Evolutionary conservation across 2,329 filamentous ascomycete species (phyloP).

Genomic region (Alternaria dauci): DNA sequence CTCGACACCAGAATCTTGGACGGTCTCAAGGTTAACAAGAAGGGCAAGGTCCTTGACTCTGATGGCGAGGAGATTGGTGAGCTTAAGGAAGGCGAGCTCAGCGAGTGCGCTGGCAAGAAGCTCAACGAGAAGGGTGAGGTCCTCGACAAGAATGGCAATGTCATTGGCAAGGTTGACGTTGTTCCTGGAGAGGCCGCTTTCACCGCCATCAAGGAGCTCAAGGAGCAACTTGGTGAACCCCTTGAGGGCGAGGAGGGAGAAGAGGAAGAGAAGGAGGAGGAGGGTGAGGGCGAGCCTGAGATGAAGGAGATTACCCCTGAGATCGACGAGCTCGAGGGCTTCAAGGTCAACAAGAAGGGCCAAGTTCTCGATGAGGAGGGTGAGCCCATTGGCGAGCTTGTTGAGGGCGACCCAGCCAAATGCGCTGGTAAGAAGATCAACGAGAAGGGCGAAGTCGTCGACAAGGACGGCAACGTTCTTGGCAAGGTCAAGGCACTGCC

Average conservation of each 20-base stretch:
- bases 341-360: constrained; percentile 68
- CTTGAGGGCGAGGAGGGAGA: constrained; percentile 13
- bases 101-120: constrained; percentile 57
- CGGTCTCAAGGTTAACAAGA: constrained; percentile 66
- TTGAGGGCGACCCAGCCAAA: constrained; percentile 67
- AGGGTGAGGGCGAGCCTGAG: constrained; percentile 46
- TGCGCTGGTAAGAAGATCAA: constrained; percentile 73
- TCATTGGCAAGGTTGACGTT: constrained; percentile 60
- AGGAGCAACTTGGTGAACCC: constrained; percentile 56
- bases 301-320: constrained; percentile 55
- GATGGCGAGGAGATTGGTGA: constrained; percentile 62
- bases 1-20: constrained; percentile 60
- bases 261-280: background rate
- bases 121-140: constrained; percentile 62
- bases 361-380: constrained; percentile 62
- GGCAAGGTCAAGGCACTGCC: constrained; percentile 65
- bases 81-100: constrained; percentile 57
- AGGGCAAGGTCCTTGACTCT: constrained; percentile 61
- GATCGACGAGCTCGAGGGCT: constrained; percentile 59
- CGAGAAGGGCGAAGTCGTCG: constrained; percentile 69
- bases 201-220: constrained; percentile 58
- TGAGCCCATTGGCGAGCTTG: constrained; percentile 62
- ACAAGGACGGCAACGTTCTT: constrained; percentile 69
- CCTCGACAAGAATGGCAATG: constrained; percentile 60
- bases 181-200: constrained; percentile 61